Conservation (phyloP, 768 basidiomycete species). For the Postia placenta region DNA sequence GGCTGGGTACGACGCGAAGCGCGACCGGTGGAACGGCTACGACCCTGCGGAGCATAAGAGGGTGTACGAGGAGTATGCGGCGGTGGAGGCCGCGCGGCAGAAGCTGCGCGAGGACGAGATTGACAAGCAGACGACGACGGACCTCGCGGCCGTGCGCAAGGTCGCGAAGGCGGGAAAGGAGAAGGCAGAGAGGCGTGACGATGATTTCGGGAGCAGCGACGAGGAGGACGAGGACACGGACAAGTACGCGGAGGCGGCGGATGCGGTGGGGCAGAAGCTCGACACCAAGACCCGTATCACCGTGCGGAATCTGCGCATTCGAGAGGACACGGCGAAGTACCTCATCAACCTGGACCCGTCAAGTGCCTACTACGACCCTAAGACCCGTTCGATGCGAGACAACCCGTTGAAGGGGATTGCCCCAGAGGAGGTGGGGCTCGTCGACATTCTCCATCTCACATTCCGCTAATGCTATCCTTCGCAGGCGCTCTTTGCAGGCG, state of each 20-base stretch:
- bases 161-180: slow-evolving; percentile 86
- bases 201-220: slow-evolving; percentile 94
- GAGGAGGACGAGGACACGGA: slow-evolving; percentile 96
- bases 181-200: slow-evolving; percentile 66
- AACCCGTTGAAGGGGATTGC: slow-evolving; percentile 74
- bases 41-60: slow-evolving; percentile 81
- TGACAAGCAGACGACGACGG: slow-evolving; percentile 93
- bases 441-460: not conserved
- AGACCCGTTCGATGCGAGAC: slow-evolving; percentile 99
- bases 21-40: slow-evolving; percentile 98
- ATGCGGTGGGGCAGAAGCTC: slow-evolving; percentile 96
- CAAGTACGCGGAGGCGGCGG: slow-evolving; percentile 97
- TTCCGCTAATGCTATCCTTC: slow-evolving; percentile 29
- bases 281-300: slow-evolving; percentile 98
- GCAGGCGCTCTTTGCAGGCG: slow-evolving; percentile 93
- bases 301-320: slow-evolving; percentile 95
- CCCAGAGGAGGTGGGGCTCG: slow-evolving; percentile 75
- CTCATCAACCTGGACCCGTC: slow-evolving; percentile 93
- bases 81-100: slow-evolving; percentile 85
- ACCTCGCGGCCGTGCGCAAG: slow-evolving; percentile 85
- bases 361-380: slow-evolving; percentile 98
- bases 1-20: slow-evolving; percentile 83
- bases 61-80: slow-evolving; percentile 92
- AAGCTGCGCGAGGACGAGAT: slow-evolving; percentile 94
- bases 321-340: slow-evolving; percentile 99